Base-by-base conservation (phyloP, 179 eudicot genomes). In the Heliamphora pulchella region DNA sequence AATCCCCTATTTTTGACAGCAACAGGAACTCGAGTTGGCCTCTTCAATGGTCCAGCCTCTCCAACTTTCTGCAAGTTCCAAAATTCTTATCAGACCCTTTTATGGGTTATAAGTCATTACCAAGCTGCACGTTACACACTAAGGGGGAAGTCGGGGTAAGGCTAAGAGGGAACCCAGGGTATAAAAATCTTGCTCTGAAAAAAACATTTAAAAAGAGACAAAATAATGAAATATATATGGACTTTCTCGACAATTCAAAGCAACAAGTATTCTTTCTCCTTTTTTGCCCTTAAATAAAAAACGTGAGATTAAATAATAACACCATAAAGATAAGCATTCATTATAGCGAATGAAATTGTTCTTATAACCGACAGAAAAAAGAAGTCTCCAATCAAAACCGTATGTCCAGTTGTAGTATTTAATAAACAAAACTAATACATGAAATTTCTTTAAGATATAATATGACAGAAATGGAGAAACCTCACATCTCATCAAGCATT, bases 1-100 rank as follows among this genome's bases (percentile, higher is more conserved):
- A 96, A 96, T 78, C 99, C 99, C 14, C 99, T 84, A 73, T 91
- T 85, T 83, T 96, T 96, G 74, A 85, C 84, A 58, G 99, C 95
- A 87, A 91, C 88, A 70, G 87, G 76, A 81, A 91, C 99, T 72
- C 83, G 87, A 54, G 91, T 81, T 65, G 98, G 94, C 73, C 98
- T 89, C 80, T 84, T 84, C 58, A 44, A 20, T 54, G 81, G 75
- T 81, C 85, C 84, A 73, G 59, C 84, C 11, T 85, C 89, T 80
- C 87, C 90, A 62, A 80, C 87, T 80, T 81, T 57, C 87, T 83
- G 80, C 79, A 66, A n/a, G 61, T 82, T 74, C 57, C 79, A 39
- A 47, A 54, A 67, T 7, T 39, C 57, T 17, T 4, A 8, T 71
- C 39, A 79, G 41, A 68, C 50, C 18, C 69, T 71, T 69, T 48